Conservation (phyloP, 2,329 filamentous ascomycete species). For the Pestalotiopsis sp. region DNA sequence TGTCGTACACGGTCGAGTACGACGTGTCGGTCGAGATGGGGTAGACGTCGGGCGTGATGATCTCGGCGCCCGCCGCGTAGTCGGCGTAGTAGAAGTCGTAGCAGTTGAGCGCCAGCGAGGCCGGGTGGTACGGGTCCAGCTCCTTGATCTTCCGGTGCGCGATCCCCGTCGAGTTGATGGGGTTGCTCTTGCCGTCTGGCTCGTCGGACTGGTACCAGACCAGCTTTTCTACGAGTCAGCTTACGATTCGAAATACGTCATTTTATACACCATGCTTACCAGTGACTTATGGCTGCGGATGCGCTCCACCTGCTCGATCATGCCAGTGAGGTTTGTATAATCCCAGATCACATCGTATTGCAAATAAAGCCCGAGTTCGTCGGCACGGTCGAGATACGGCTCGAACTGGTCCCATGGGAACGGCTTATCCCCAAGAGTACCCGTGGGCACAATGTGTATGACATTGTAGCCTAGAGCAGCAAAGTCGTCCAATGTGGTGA, state of each 20-base stretch:
- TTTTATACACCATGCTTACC: not conserved
- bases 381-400: constrained; percentile 21
- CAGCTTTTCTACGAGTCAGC: constrained; percentile 22
- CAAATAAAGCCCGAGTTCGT: constrained; percentile 22
- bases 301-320: constrained; percentile 33
- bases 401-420: constrained; percentile 23
- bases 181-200: constrained; percentile 48
- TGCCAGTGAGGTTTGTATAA: constrained; percentile 17
- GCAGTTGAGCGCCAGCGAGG: constrained; percentile 54
- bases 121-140: constrained; percentile 54
- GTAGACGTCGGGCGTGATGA: constrained; percentile 53
- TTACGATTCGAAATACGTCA: no score
- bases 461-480: constrained; percentile 21
- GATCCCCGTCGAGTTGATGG: constrained; percentile 44
- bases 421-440: constrained; percentile 18
- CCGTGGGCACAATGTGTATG: constrained; percentile 24
- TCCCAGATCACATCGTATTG: constrained; percentile 24
- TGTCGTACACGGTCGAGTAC: constrained; percentile 46
- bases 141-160: constrained; percentile 45
- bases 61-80: constrained; percentile 53
- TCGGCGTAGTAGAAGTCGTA: constrained; percentile 52
- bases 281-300: constrained; percentile 37
- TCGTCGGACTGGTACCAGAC: constrained; percentile 55
- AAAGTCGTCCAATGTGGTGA: constrained; percentile 22
- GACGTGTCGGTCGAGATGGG: constrained; percentile 49